phyloP scores from a whole-genome alignment of 2,329 filamentous ascomycete species.

The Phialophora expanda region DNA sequence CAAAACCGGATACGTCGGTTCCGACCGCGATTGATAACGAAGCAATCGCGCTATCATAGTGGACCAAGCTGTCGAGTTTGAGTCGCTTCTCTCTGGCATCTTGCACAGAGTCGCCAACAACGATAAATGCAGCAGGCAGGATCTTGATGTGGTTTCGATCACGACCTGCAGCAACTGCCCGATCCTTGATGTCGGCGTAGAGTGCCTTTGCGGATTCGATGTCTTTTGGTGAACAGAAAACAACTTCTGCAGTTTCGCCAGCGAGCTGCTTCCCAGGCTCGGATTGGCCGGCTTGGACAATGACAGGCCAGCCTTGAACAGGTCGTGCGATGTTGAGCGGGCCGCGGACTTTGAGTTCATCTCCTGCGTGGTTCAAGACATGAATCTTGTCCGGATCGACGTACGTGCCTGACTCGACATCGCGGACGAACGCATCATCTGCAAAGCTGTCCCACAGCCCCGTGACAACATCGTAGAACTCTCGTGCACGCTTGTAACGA shows the following conservation, averaged over 20 bases:
- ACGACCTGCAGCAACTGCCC: slow-evolving; percentile 54
- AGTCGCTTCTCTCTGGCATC: slow-evolving; percentile 58
- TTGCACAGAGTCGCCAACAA: slow-evolving; percentile 57
- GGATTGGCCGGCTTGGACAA: slow-evolving; percentile 61
- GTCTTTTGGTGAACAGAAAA: slow-evolving; percentile 58
- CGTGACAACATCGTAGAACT: slow-evolving; percentile 61
- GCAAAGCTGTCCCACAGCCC: slow-evolving; percentile 62
- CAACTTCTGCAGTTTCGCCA: slow-evolving; percentile 59
- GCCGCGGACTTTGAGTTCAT: slow-evolving; percentile 54
- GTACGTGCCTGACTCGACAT: slow-evolving; percentile 55
- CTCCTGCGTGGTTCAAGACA: slow-evolving; percentile 57
- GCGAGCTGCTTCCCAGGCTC: slow-evolving; percentile 59
- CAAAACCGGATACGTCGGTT: slow-evolving; percentile 54
- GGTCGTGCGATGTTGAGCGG: slow-evolving; percentile 61
- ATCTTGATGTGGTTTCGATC: slow-evolving; percentile 57
- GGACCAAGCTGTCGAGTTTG: slow-evolving; percentile 58
- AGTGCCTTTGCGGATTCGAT: slow-evolving; percentile 54
- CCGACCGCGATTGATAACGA: slow-evolving; percentile 58
- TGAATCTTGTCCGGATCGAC: slow-evolving; percentile 61
- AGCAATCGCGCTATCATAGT: slow-evolving; percentile 61
- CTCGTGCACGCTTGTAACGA: slow-evolving; percentile 58
- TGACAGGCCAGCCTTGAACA: slow-evolving; percentile 62
- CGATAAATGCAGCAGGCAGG: slow-evolving; percentile 57
- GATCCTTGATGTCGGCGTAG: slow-evolving; percentile 59
- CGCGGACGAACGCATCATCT: slow-evolving; percentile 60